phyloP scores from a whole-genome alignment of 331 rosid species.

The Erythrophleum ivorense region DNA sequence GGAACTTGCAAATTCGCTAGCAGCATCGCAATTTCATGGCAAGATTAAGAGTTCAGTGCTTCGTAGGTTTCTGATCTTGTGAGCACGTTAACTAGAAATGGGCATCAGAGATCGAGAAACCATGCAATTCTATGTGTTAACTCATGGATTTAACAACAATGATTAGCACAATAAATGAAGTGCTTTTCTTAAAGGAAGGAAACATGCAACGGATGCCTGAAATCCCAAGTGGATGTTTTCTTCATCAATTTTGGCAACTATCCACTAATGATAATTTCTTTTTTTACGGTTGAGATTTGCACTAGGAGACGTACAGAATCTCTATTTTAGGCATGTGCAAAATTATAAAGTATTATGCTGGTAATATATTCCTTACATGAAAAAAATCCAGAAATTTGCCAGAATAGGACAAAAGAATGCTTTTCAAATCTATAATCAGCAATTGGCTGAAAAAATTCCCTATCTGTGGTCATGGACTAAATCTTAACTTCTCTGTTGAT shows the following conservation, averaged over 20 bases:
- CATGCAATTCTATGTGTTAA: no score
- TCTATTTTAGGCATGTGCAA: not conserved
- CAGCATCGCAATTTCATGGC: no score
- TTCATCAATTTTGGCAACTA: not conserved
- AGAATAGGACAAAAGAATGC: slow-evolving; percentile 41
- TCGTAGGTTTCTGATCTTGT: no score
- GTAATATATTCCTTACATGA: not conserved
- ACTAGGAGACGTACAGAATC: not conserved
- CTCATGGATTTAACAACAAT: no score
- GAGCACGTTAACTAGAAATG: no score
- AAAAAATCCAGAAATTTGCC: not conserved
- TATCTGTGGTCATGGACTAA: slow-evolving; percentile 25
- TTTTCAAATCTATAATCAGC: slow-evolving; percentile 41
- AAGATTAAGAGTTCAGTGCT: no score
- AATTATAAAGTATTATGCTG: not conserved
- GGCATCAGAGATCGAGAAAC: no score
- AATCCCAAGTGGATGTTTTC: no score
- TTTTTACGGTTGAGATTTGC: not conserved
- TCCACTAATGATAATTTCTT: not conserved
- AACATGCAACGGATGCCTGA: no score
- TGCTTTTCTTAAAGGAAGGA: no score
- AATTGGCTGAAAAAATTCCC: slow-evolving; percentile 37
- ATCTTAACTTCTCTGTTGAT: slow-evolving; percentile 33
- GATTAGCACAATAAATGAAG: no score
- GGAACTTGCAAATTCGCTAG: no score